Evolutionary conservation across 352 stramenopile genomes (phyloP).

Genomic region (Hyaloperonospora brassicae): DNA sequence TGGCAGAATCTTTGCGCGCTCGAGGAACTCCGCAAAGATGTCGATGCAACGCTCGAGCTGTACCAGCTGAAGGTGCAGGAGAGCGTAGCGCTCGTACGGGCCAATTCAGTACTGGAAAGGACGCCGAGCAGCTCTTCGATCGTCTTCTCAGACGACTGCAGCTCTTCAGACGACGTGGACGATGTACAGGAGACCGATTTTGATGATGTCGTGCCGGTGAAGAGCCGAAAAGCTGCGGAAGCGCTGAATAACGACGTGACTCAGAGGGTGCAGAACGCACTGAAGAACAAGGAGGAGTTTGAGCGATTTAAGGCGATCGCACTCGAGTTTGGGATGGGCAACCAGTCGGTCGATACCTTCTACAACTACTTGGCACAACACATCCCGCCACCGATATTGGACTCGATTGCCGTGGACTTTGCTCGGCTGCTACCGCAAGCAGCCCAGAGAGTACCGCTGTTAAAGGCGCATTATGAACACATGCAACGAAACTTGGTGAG

Average conservation of each 20-base stretch:
- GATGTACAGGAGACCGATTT: constrained; percentile 45
- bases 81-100: constrained; percentile 39
- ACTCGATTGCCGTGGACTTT: constrained; percentile 76
- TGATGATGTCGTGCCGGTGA: constrained; percentile 71
- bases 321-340: constrained; percentile 63
- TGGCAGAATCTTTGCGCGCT: constrained; percentile 61
- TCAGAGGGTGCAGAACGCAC: constrained; percentile 39
- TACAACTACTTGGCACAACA: constrained; percentile 55
- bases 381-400: constrained; percentile 45
- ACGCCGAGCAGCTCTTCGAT: constrained; percentile 39
- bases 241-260: constrained; percentile 78
- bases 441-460: constrained; percentile 49
- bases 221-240: constrained; percentile 59
- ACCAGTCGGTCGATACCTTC: constrained; percentile 54
- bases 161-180: constrained; percentile 37
- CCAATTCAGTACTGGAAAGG: constrained; percentile 34
- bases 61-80: constrained; percentile 66
- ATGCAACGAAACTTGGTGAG: constrained; percentile 27
- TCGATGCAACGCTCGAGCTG: constrained; percentile 31
- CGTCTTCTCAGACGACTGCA: constrained; percentile 41
- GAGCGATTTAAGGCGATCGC: constrained; percentile 72
- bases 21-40: constrained; percentile 38
- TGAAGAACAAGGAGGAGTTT: constrained; percentile 52
- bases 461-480: constrained; percentile 59
- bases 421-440: constrained; percentile 57